Conservation (phyloP, 805 yeast species). For the Hanseniaspora clermontiae region DNA sequence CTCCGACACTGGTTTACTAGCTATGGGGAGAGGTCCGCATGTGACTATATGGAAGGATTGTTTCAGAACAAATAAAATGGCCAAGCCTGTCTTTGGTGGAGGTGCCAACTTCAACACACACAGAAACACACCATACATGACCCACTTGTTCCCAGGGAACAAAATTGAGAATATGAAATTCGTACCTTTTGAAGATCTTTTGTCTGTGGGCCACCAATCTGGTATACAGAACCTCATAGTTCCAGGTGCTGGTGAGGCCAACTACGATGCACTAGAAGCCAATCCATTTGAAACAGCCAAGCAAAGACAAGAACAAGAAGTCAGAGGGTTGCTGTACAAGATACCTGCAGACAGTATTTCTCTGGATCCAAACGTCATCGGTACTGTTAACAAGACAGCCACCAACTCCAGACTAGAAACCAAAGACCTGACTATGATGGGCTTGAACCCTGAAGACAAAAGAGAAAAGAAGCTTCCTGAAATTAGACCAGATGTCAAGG, state of each 20-base stretch:
- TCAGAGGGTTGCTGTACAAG: constrained; percentile 71
- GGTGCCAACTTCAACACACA: constrained; percentile 18
- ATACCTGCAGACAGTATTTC: constrained; percentile 85
- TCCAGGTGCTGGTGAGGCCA: constrained; percentile 98
- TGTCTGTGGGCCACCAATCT: constrained; percentile 70
- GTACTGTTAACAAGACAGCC: constrained; percentile 66
- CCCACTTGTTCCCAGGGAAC: constrained; percentile 70
- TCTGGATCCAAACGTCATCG: constrained; percentile 77
- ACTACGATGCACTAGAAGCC: constrained; percentile 81
- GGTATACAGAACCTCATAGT: constrained; percentile 78
- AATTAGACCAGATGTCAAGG: constrained; percentile 56
- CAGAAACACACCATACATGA: constrained; percentile 73
- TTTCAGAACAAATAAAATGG: constrained; percentile 31
- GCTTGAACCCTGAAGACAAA: constrained; percentile 23
- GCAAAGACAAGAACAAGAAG: constrained; percentile 90
- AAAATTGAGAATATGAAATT: constrained; percentile 54
- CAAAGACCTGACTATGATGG: constrained; percentile 38
- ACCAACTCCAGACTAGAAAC: constrained; percentile 51
- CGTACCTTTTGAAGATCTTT: constrained; percentile 93
- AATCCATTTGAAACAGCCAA: constrained; percentile 86
- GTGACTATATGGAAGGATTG: constrained; percentile 88
- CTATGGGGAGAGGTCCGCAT: constrained; percentile 94
- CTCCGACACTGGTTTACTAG: constrained; percentile 75
- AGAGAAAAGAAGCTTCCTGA: constrained; percentile 40
- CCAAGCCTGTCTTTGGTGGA: constrained; percentile 41